A percentile compares a stretch with the other conserved stretches of the same genome.
Evolutionary conservation across 1,284 basidiomycete genomes (phyloP).

Genomic region (Singerocomus rubriflavus): DNA sequence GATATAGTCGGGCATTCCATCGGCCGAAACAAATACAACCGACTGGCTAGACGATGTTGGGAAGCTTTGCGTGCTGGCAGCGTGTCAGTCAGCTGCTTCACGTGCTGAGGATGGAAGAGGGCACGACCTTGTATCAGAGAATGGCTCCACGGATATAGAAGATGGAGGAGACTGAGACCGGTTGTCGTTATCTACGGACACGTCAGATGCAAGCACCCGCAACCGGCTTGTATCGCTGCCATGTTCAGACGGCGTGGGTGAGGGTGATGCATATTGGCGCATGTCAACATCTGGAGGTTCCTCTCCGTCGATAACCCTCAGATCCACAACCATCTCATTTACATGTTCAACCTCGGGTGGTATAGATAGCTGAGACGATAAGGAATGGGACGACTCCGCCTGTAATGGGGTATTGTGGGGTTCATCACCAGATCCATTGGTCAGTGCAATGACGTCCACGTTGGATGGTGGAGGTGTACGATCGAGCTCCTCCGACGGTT

Average conservation of each 20-base stretch:
- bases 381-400: conserved; percentile 1
- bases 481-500: not conserved
- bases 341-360: not conserved
- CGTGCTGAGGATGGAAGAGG: not conserved
- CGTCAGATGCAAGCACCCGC: not conserved
- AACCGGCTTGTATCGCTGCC: conserved; percentile 19
- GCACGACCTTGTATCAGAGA: conserved; percentile 20
- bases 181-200: conserved; percentile 2
- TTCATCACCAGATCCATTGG: not conserved
- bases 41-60: conserved; percentile 21
- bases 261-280: conserved; percentile 18
- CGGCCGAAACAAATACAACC: conserved; percentile 30
- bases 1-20: conserved; percentile 31
- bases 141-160: conserved; percentile 10
- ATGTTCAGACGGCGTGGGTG: conserved; percentile 30
- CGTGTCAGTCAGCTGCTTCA: not conserved
- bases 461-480: not conserved
- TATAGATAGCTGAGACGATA: conserved; percentile 1
- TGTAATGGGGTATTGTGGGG: not conserved
- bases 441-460: not conserved
- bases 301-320: not conserved
- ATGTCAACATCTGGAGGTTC: not conserved
- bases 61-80: conserved; percentile 11
- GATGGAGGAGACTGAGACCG: conserved; percentile 12
- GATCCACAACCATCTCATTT: not conserved